These are phyloP conservation scores for Triangularia setosa DNA, from an alignment of 2,329 filamentous ascomycete genomes.

Conservation along the genomic window DNA sequence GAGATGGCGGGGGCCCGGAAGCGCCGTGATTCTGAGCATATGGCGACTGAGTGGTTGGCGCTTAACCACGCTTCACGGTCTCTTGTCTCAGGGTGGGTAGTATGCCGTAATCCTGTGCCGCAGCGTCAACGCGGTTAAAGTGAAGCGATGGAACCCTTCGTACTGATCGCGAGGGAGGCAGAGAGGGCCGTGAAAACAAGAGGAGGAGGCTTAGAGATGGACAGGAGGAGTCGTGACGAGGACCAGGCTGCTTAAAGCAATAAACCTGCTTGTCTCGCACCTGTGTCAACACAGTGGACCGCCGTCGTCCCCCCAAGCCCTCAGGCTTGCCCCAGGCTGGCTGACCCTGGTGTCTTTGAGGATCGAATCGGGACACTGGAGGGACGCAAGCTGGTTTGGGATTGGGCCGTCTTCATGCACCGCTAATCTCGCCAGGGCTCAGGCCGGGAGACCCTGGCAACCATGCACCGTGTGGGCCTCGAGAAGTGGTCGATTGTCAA, in stretches of 20 bases:
- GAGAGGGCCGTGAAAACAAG: background rate
- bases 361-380: background rate
- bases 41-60: constrained; percentile 30
- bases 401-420: constrained; percentile 28
- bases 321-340: background rate
- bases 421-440: constrained; percentile 28
- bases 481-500: constrained; percentile 12
- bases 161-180: too few relatives aligned
- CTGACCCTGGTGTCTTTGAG: background rate
- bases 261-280: background rate
- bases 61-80: constrained; percentile 26
- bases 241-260: constrained; percentile 1
- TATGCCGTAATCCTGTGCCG: constrained; percentile 3
- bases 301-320: background rate
- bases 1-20: constrained; percentile 23
- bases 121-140: background rate
- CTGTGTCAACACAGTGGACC: background rate
- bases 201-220: constrained; percentile 4
- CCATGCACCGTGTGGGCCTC: constrained; percentile 11
- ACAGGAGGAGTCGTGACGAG: constrained; percentile 4
- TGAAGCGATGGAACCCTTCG: constrained; percentile 7
- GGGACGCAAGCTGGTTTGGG: constrained; percentile 20
- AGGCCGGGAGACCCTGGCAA: constrained; percentile 18
- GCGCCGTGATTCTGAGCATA: constrained; percentile 30
- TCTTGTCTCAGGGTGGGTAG: background rate